Base-by-base conservation (phyloP, 305 asterid species). In the Solanum aculeatissimum region DNA sequence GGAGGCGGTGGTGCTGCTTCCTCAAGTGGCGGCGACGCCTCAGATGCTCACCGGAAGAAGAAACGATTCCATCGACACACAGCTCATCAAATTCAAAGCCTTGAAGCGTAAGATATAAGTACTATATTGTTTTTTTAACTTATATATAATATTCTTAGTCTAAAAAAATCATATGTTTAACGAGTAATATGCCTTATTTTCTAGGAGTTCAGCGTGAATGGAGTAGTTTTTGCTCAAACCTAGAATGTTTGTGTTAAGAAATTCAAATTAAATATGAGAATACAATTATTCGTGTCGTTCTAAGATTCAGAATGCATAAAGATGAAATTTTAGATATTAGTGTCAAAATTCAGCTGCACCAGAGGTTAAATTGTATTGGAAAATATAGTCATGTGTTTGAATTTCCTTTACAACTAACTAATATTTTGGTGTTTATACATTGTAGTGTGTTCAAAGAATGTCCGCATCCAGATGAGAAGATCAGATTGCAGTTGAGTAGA, bases 401-500 rank as follows among this genome's bases (percentile, higher is more conserved):
- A 38, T 38, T 9, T 38, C 15, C 75, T 86, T 87, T 84, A 25
- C 29, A 72, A 57, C 7, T 10, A 58, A 54, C 23, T 45, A 74
- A 27, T 74, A 13, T 77, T 77, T 51, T 16, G 11, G 63, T 57
- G 6, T 57, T 35, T 14, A 25, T 55, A 23, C 49, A 70, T n/a
- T 66, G 27, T 29, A 97, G 99, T 14, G 87, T 91, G 89, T 97
- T 95, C 89, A 93, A 92, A 85, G 99, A 92, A 57, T 94, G 94
- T 86, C 97, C 98, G 13, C 99, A 97, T 83, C 99, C 99, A 25
- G 99, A 97, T 68, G 99, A 97, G 90, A 97, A 95, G 90, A 90
- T 93, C 6, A 93, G 99, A 43, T 85, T 89, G 88, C 91, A 90
- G 87, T 86, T 97, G 72, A 97, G 99, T 85, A 90, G 95, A 72